Evolutionary conservation across 768 basidiomycete species (phyloP).

Genomic region (Xerocomellus chrysenteron): DNA sequence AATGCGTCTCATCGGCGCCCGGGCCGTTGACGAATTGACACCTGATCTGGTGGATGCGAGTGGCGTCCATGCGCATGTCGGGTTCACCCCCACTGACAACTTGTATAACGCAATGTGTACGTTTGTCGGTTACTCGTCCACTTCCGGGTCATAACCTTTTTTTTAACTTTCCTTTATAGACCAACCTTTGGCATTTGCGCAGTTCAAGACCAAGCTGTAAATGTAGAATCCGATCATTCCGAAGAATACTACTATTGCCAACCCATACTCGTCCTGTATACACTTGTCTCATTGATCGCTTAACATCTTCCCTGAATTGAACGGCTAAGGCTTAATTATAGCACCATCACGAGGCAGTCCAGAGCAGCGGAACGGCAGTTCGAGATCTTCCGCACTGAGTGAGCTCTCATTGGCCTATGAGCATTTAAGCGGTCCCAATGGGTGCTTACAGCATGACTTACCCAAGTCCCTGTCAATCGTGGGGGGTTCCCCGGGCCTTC

Average conservation of each 20-base stretch:
- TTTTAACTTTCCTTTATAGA: constrained; percentile 15
- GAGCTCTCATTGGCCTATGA: neutral
- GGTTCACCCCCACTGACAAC: constrained; percentile 28
- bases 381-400: neutral
- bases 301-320: neutral
- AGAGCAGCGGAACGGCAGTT: neutral
- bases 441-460: neutral
- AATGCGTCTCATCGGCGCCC: constrained; percentile 86
- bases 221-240: neutral
- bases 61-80: constrained; percentile 30
- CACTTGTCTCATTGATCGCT: neutral
- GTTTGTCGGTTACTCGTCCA: constrained; percentile 8
- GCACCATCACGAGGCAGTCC: neutral
- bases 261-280: neutral
- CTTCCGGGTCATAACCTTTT: neutral
- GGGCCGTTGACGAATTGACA: constrained; percentile 69
- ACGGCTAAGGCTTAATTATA: neutral
- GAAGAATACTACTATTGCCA: neutral
- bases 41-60: constrained; percentile 85
- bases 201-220: constrained; percentile 24
- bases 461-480: neutral
- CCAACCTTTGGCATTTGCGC: constrained; percentile 30
- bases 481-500: neutral
- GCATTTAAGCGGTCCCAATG: neutral
- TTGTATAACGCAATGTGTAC: constrained; percentile 34